phyloP scores from a whole-genome alignment of 2,329 filamentous ascomycete species.

The Fusarium ambrosium region DNA sequence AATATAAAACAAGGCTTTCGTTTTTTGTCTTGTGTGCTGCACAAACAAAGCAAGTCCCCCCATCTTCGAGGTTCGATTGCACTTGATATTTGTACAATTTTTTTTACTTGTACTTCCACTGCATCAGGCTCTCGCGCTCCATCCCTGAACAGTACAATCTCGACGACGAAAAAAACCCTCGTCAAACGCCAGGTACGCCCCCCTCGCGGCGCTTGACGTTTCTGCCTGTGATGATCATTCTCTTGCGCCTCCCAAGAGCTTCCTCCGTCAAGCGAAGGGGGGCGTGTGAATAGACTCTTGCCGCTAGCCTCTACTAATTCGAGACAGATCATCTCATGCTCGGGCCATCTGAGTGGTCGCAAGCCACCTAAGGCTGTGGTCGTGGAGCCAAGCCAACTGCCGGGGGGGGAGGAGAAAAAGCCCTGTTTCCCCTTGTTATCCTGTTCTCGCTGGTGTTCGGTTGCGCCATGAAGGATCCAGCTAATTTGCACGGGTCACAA shows the following conservation, averaged over 20 bases:
- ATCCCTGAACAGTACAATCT: not conserved
- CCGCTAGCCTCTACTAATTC: not conserved
- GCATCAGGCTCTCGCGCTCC: not conserved
- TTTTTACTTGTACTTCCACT: not conserved
- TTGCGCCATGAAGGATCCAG: not conserved
- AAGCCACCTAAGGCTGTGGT: conserved; percentile 22
- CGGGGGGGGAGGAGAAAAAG: not conserved
- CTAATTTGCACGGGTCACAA: not conserved
- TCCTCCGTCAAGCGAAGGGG: not conserved
- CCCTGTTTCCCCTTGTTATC: not conserved
- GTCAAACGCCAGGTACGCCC: not conserved
- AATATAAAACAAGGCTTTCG: not conserved
- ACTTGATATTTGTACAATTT: not conserved
- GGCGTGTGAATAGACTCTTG: not conserved
- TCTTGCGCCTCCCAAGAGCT: conserved; percentile 17
- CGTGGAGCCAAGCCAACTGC: conserved; percentile 14
- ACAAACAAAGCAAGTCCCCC: not conserved
- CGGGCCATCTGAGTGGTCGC: conserved; percentile 4
- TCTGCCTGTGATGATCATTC: conserved; percentile 16
- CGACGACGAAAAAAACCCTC: not conserved
- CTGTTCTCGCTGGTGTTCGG: not conserved
- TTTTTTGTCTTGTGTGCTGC: not conserved
- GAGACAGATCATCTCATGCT: conserved; percentile 27
- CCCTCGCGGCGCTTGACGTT: not conserved
- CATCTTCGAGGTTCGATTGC: not conserved